These are phyloP conservation scores for Priceomyces medius DNA, from an alignment of 805 yeast genomes.

Conservation along the genomic window DNA sequence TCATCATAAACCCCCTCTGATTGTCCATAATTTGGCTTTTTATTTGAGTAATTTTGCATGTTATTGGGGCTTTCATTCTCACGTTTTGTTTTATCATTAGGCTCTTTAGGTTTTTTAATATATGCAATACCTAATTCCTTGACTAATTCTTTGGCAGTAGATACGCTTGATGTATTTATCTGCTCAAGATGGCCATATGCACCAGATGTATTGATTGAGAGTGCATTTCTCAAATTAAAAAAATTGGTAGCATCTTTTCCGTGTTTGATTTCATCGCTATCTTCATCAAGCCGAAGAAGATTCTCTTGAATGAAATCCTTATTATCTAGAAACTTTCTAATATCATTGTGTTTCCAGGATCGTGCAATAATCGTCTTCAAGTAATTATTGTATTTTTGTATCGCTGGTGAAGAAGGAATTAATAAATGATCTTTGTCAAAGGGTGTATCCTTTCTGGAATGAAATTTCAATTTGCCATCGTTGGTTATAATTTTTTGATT, in stretches of 20 bases:
- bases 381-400: slow-evolving; percentile 23
- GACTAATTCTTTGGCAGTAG: slow-evolving; percentile 19
- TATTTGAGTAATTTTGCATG: slow-evolving; percentile 6
- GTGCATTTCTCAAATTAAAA: slow-evolving; percentile 30
- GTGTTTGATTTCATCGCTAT: neutral
- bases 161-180: slow-evolving; percentile 12
- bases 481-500: slow-evolving; percentile 15
- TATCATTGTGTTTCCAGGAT: slow-evolving; percentile 19
- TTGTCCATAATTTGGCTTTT: slow-evolving; percentile 22
- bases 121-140: slow-evolving; percentile 22
- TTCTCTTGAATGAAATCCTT: slow-evolving; percentile 23
- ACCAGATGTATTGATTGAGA: slow-evolving; percentile 16
- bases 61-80: neutral
- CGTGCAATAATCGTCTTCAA: slow-evolving; percentile 23
- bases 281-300: slow-evolving; percentile 11
- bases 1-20: slow-evolving; percentile 25
- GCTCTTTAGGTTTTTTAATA: slow-evolving; percentile 13
- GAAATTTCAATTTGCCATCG: slow-evolving; percentile 6
- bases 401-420: slow-evolving; percentile 30
- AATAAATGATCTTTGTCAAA: slow-evolving; percentile 14
- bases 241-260: slow-evolving; percentile 24
- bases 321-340: slow-evolving; percentile 21
- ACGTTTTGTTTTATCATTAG: slow-evolving; percentile 2
- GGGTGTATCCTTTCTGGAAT: slow-evolving; percentile 4
- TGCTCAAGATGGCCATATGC: slow-evolving; percentile 17